Conservation (phyloP, 2,329 filamentous ascomycete genomes). For the Fusarium sp. region DNA sequence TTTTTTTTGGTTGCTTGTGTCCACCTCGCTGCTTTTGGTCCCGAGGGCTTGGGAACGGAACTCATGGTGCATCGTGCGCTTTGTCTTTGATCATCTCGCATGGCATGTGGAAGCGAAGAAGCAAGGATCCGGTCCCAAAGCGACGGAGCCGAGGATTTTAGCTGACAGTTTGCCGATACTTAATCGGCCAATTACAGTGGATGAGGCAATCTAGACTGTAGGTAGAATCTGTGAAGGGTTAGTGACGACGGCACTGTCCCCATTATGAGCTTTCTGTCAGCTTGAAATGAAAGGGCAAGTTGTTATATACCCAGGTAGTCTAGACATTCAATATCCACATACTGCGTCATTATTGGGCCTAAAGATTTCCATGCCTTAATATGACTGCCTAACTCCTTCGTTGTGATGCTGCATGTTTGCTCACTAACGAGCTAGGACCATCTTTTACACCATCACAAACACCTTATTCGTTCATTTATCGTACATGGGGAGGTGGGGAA, state of each 20-base stretch:
- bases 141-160: conserved; percentile 23
- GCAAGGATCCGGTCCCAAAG: conserved; percentile 22
- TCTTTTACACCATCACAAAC: not conserved
- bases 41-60: conserved; percentile 11
- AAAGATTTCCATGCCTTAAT: not conserved
- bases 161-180: conserved; percentile 3
- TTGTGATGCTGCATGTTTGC: not conserved
- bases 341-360: not conserved
- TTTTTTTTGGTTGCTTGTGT: not conserved
- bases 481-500: not conserved
- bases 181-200: not conserved
- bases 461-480: not conserved
- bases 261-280: not conserved
- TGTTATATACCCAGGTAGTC: not conserved
- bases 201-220: not conserved
- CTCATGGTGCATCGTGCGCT: conserved; percentile 1
- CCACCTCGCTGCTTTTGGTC: not conserved
- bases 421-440: not conserved
- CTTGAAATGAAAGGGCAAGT: not conserved
- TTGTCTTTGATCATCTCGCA: conserved; percentile 7
- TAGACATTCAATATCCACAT: not conserved
- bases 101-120: not conserved
- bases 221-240: not conserved
- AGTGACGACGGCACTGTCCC: not conserved
- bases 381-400: not conserved